A percentile compares a stretch with the other conserved stretches of the same genome.
These are phyloP conservation scores for Picochlorum sp. DNA, from an alignment of 139 green algal genomes.

Conservation along the genomic window DNA sequence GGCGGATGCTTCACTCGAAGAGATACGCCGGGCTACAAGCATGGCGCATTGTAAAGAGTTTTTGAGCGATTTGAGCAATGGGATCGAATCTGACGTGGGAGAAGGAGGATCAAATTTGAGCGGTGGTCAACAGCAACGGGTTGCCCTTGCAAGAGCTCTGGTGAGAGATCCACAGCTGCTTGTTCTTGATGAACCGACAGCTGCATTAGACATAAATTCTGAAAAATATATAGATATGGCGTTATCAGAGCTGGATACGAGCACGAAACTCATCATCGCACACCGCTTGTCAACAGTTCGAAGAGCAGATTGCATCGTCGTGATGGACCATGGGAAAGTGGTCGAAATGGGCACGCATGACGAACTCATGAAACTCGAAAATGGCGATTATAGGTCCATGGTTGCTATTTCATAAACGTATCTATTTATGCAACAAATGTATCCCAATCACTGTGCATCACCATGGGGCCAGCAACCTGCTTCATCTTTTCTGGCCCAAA, in stretches of 20 bases:
- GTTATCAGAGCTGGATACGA: conserved; percentile 32
- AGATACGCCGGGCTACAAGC: conserved; percentile 13
- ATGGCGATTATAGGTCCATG: conserved; percentile 39
- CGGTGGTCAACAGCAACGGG: conserved; percentile 63
- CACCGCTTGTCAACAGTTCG: conserved; percentile 84
- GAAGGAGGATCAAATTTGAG: conserved; percentile 40
- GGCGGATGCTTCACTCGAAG: conserved; percentile 14
- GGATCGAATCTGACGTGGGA: conserved; percentile 55
- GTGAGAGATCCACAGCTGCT: conserved; percentile 60
- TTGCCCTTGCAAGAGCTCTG: conserved; percentile 73
- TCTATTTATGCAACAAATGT: conserved; percentile 2
- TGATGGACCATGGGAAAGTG: conserved; percentile 43
- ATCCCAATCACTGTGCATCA: conserved; percentile 52
- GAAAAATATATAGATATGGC: conserved; percentile 46
- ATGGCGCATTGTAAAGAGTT: conserved; percentile 68
- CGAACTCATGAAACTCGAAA: conserved; percentile 33
- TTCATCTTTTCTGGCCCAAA: conserved; percentile 73
- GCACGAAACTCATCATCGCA: conserved; percentile 82
- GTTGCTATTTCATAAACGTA: neutral
- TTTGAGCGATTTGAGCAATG: conserved; percentile 50
- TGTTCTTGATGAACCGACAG: conserved; percentile 65
- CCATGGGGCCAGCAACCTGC: conserved; percentile 87
- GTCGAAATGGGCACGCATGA: conserved; percentile 47
- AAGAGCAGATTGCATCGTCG: conserved; percentile 66
- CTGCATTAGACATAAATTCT: conserved; percentile 57